phyloP scores from a whole-genome alignment of 306 rosid genomes.

The Medicago lupulina region DNA sequence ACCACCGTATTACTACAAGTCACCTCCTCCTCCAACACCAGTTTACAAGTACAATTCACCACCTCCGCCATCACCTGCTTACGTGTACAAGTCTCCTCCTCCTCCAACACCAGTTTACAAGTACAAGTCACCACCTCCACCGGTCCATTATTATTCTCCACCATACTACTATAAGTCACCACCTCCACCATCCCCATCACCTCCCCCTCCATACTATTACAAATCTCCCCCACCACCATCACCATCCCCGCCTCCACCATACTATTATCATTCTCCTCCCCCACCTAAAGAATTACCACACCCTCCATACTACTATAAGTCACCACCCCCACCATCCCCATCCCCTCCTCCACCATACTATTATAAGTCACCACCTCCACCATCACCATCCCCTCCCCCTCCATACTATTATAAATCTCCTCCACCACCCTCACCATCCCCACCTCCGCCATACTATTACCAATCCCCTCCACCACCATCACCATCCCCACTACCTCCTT shows the following conservation, averaged over 20 bases:
- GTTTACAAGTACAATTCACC: conserved; percentile 14
- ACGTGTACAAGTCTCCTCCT: not conserved
- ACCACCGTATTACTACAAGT: conserved; percentile 29
- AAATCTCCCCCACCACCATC: conserved; percentile 51
- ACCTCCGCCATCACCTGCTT: conserved; percentile 55
- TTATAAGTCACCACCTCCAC: conserved; percentile 30
- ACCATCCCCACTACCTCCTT: conserved; percentile 38
- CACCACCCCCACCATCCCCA: conserved; percentile 41
- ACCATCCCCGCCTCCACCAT: conserved; percentile 39
- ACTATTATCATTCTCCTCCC: conserved; percentile 50
- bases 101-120: conserved; percentile 22
- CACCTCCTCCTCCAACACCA: conserved; percentile 48
- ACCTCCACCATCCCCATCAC: conserved; percentile 41
- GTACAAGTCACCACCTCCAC: conserved; percentile 22
- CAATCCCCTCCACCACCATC: conserved; percentile 55
- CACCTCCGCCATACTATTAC: conserved; percentile 23
- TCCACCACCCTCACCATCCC: conserved; percentile 33
- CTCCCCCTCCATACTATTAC: conserved; percentile 47
- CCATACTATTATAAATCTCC: conserved; percentile 28
- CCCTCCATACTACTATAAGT: conserved; percentile 44
- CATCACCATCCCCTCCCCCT: conserved; percentile 39
- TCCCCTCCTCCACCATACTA: conserved; percentile 14
- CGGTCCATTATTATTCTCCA: conserved; percentile 28
- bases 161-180: conserved; percentile 38
- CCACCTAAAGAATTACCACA: conserved; percentile 47